Conservation (phyloP, 2,329 filamentous ascomycete genomes). For the Cladosporium oxysporum region DNA sequence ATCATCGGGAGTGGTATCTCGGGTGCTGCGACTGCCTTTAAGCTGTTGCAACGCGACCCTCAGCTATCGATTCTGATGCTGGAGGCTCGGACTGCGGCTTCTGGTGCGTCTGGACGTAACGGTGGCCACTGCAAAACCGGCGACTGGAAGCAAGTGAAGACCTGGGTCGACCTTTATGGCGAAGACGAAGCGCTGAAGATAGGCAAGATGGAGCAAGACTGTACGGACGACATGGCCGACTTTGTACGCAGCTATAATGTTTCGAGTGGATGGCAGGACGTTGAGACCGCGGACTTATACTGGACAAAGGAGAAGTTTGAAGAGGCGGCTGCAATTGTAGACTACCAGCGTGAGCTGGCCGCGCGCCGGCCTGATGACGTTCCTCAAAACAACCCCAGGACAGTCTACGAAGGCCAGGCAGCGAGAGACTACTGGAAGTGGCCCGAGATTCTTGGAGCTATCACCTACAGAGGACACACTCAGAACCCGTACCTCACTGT, state of each 20-base stretch:
- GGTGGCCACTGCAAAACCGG: constrained; percentile 25
- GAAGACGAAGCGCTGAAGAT: constrained; percentile 51
- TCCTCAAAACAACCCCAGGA: constrained; percentile 37
- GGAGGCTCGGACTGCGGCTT: constrained; percentile 25
- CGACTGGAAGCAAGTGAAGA: constrained; percentile 54
- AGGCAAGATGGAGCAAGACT: constrained; percentile 43
- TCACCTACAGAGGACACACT: constrained; percentile 48
- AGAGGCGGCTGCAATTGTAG: not conserved
- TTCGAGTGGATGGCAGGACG: constrained; percentile 52
- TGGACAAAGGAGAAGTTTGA: constrained; percentile 53
- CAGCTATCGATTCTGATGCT: constrained; percentile 23
- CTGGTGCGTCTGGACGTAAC: constrained; percentile 25
- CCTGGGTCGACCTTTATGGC: constrained; percentile 50
- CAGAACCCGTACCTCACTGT: constrained; percentile 36
- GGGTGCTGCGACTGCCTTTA: constrained; percentile 24
- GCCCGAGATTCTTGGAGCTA: constrained; percentile 41
- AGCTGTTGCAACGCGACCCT: constrained; percentile 22
- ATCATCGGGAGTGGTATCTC: constrained; percentile 29
- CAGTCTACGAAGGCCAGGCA: not conserved
- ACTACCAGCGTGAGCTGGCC: constrained; percentile 5
- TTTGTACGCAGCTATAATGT: constrained; percentile 54
- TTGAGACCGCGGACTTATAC: constrained; percentile 60
- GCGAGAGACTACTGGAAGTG: constrained; percentile 13
- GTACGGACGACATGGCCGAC: constrained; percentile 56
- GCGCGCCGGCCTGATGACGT: constrained; percentile 18